phyloP scores from a whole-genome alignment of 2,329 filamentous ascomycete species.

The Zarea fungicola region DNA sequence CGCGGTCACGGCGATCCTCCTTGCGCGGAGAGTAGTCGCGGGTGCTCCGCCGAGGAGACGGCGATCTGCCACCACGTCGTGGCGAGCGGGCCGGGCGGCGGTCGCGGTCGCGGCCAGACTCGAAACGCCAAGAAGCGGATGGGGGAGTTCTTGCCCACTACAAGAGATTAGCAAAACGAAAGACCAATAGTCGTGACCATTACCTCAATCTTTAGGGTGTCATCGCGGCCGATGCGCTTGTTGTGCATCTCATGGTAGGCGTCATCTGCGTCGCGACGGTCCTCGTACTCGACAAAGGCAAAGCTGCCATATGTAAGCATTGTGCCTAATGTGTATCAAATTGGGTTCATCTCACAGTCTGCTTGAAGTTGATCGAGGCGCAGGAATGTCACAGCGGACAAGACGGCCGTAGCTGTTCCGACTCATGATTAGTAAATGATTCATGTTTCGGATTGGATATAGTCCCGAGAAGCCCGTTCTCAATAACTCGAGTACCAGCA shows the following conservation, averaged over 20 bases:
- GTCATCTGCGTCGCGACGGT: slow-evolving; percentile 95
- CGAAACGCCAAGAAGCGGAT: slow-evolving; percentile 97
- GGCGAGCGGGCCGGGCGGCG: slow-evolving; percentile 58
- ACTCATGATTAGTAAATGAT: slow-evolving; percentile 43
- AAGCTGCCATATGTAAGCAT: slow-evolving; percentile 51
- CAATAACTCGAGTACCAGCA: slow-evolving; percentile 7
- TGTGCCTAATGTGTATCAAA: neutral
- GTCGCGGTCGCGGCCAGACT: slow-evolving; percentile 77
- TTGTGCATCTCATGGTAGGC: slow-evolving; percentile 99
- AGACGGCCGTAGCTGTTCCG: slow-evolving; percentile 81
- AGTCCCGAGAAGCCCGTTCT: slow-evolving; percentile 3
- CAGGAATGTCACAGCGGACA: slow-evolving; percentile 96
- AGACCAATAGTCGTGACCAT: neutral
- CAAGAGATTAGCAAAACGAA: slow-evolving; percentile 12
- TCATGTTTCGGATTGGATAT: neutral
- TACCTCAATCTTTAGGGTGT: slow-evolving; percentile 96
- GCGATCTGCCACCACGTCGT: slow-evolving; percentile 66
- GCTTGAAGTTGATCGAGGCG: slow-evolving; percentile 86
- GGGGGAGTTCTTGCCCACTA: slow-evolving; percentile 98
- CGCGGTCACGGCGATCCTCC: slow-evolving; percentile 77
- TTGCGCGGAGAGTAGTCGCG: slow-evolving; percentile 84
- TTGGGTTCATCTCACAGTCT: slow-evolving; percentile 71
- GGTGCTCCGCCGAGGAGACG: slow-evolving; percentile 69
- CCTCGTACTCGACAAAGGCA: slow-evolving; percentile 98
- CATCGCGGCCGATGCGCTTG: slow-evolving; percentile 94